A percentile compares a stretch with the other conserved stretches of the same genome.
Conservation (phyloP, 257 asterid species). For the Solanum habrochaites region DNA sequence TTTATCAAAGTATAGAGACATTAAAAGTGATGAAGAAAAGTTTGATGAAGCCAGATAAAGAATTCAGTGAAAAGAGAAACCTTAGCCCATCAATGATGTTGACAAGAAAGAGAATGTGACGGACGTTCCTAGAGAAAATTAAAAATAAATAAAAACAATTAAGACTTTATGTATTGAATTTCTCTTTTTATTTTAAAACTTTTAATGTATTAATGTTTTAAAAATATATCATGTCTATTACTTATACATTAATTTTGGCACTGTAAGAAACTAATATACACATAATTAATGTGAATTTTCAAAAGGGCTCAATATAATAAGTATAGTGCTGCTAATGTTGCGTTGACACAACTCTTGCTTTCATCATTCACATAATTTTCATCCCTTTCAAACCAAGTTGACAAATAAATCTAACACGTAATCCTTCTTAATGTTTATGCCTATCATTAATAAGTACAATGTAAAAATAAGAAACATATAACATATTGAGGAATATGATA, state of each 20-base stretch:
- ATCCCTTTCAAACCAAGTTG: background rate
- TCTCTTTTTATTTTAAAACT: background rate
- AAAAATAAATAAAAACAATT: background rate
- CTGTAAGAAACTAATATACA: background rate
- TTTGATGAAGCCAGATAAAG: too few species aligned
- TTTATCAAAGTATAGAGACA: too few species aligned
- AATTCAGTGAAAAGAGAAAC: too few species aligned
- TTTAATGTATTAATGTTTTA: background rate
- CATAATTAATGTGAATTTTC: background rate
- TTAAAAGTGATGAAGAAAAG: too few species aligned
- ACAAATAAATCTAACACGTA: too few species aligned
- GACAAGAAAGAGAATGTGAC: too few species aligned
- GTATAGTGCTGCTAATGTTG: background rate
- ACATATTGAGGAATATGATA: too few species aligned
- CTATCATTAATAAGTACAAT: too few species aligned
- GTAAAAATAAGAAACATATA: too few species aligned
- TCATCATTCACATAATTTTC: too few species aligned
- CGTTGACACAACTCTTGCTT: background rate
- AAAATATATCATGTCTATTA: background rate
- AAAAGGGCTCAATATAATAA: background rate
- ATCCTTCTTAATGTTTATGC: background rate
- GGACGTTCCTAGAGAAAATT: background rate
- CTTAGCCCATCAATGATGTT: background rate
- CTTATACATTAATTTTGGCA: background rate
- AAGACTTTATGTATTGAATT: background rate